phyloP scores from a whole-genome alignment of 139 green algal genomes.

The Volvox africanus region DNA sequence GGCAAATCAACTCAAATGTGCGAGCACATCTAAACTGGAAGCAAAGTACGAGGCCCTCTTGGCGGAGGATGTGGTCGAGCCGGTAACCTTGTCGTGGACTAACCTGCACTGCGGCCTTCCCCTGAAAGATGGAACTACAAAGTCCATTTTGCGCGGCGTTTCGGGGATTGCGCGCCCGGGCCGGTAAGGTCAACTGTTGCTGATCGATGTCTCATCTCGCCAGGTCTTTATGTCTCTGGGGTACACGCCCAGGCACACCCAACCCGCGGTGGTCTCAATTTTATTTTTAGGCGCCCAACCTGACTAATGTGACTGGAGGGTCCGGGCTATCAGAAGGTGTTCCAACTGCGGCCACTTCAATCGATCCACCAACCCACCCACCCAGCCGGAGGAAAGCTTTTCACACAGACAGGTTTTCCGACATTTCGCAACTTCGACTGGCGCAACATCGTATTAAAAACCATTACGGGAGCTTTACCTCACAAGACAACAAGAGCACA shows the following conservation, averaged over 20 bases:
- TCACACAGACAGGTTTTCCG: too few relatives aligned
- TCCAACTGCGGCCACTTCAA: too few relatives aligned
- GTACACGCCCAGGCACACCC: neutral
- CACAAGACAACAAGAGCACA: too few relatives aligned
- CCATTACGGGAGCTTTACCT: too few relatives aligned
- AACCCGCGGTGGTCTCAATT: too few relatives aligned
- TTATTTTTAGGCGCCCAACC: too few relatives aligned
- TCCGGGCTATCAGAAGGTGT: too few relatives aligned
- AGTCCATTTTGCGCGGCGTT: slow-evolving; percentile 58
- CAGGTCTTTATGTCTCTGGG: neutral
- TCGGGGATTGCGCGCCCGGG: slow-evolving; percentile 58
- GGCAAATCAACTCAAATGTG: neutral
- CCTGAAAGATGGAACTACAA: slow-evolving; percentile 16
- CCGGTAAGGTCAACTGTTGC: slow-evolving; percentile 38
- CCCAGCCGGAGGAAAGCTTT: too few relatives aligned
- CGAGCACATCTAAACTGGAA: neutral
- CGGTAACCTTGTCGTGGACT: slow-evolving; percentile 53
- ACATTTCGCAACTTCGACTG: too few relatives aligned
- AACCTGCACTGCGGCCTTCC: slow-evolving; percentile 27
- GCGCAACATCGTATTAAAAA: too few relatives aligned
- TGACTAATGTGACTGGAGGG: too few relatives aligned
- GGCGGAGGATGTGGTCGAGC: slow-evolving; percentile 14
- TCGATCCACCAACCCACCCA: too few relatives aligned
- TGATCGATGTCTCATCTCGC: neutral
- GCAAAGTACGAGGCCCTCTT: slow-evolving; percentile 9